Evolutionary conservation across 2,329 filamentous ascomycete genomes (phyloP).

Genomic region (Pseudogymnoascus sp.): DNA sequence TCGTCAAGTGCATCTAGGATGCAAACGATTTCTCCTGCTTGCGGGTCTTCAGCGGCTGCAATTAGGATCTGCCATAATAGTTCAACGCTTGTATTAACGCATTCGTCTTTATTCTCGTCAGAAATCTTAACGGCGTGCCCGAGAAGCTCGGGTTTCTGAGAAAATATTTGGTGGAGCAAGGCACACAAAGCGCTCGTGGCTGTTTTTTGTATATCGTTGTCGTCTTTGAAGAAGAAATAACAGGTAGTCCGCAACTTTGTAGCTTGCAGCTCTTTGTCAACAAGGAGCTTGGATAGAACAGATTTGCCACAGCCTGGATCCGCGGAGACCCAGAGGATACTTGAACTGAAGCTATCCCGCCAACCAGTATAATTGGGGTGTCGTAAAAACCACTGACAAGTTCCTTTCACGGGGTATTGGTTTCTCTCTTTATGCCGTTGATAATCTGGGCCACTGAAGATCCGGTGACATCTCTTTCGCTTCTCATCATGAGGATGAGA

Average conservation of each 20-base stretch:
- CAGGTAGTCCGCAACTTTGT: conserved; percentile 27
- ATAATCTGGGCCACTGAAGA: conserved; percentile 21
- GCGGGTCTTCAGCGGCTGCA: conserved; percentile 24
- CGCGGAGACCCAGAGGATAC: conserved; percentile 33
- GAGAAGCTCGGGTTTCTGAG: conserved; percentile 29
- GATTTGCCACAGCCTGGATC: conserved; percentile 39
- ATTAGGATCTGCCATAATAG: conserved; percentile 34
- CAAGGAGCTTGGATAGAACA: conserved; percentile 32
- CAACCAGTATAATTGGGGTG: conserved; percentile 30
- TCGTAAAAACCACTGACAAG: conserved; percentile 32
- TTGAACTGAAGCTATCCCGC: conserved; percentile 24
- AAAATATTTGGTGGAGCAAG: conserved; percentile 37
- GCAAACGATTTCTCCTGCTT: conserved; percentile 29
- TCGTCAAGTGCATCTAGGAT: conserved; percentile 40
- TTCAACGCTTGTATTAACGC: conserved; percentile 22
- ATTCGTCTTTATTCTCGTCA: conserved; percentile 23
- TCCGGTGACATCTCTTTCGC: not conserved
- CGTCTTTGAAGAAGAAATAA: conserved; percentile 42
- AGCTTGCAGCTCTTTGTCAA: conserved; percentile 26
- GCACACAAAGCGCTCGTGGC: conserved; percentile 35
- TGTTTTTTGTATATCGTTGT: conserved; percentile 31
- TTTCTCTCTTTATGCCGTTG: conserved; percentile 31
- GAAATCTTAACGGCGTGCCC: conserved; percentile 29
- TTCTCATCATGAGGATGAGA: not conserved
- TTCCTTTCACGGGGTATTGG: conserved; percentile 23